Conservation (phyloP, 2,329 filamentous ascomycete species). For the Zalaria obscura region DNA sequence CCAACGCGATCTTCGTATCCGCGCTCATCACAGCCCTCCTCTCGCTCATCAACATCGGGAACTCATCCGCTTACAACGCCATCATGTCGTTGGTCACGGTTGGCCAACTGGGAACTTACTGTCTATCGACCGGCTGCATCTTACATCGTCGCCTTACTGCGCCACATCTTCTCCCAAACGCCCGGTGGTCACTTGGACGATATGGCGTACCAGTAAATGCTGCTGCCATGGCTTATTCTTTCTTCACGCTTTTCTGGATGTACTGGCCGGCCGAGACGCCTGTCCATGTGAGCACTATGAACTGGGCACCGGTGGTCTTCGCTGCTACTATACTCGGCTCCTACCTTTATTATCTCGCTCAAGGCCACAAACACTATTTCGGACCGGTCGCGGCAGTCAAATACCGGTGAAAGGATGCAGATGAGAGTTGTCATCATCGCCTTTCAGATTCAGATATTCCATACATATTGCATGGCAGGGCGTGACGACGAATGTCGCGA, state of each 20-base stretch:
- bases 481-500: too few species aligned
- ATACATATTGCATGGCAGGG: too few species aligned
- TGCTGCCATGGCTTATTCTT: slow-evolving; percentile 20
- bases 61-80: slow-evolving; percentile 7
- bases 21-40: slow-evolving; percentile 7
- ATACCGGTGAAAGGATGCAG: not conserved
- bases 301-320: slow-evolving; percentile 24
- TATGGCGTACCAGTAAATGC: slow-evolving; percentile 24
- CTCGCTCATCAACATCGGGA: slow-evolving; percentile 11
- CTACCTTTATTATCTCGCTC: slow-evolving; percentile 15
- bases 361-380: slow-evolving; percentile 18
- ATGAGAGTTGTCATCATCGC: too few species aligned
- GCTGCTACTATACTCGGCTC: slow-evolving; percentile 14
- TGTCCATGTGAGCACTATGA: slow-evolving; percentile 14
- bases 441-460: too few species aligned
- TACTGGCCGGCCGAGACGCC: slow-evolving; percentile 23
- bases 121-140: slow-evolving; percentile 25
- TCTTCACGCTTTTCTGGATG: slow-evolving; percentile 26
- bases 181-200: slow-evolving; percentile 23
- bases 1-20: slow-evolving; percentile 7
- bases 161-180: slow-evolving; percentile 21
- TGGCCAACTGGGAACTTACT: slow-evolving; percentile 26
- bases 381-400: slow-evolving; percentile 5
- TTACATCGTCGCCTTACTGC: slow-evolving; percentile 23
- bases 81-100: slow-evolving; percentile 23